Conservation (phyloP, 2,329 filamentous ascomycete species). For the Diaporthe capsici region DNA sequence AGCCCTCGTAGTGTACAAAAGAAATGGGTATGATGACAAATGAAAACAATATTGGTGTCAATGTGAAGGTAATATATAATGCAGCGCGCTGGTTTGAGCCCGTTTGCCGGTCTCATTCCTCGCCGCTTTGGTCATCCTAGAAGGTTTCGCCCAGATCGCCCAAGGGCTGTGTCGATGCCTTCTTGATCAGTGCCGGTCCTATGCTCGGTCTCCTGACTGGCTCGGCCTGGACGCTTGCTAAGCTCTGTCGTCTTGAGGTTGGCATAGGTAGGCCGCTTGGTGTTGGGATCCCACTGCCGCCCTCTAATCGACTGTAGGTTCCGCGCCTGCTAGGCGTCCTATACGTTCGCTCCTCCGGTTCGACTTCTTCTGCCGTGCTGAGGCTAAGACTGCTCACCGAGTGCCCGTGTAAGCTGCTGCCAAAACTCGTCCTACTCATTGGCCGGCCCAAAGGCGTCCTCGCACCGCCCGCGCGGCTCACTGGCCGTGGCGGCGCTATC, state of each 20-base stretch:
- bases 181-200: slow-evolving; percentile 34
- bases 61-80: slow-evolving; percentile 33
- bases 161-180: slow-evolving; percentile 55
- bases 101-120: slow-evolving; percentile 7
- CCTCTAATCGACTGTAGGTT: slow-evolving; percentile 65
- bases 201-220: slow-evolving; percentile 38
- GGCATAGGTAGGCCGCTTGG: slow-evolving; percentile 65
- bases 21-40: slow-evolving; percentile 43
- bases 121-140: slow-evolving; percentile 48
- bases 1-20: slow-evolving; percentile 41
- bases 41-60: slow-evolving; percentile 40
- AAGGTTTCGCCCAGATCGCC: slow-evolving; percentile 70
- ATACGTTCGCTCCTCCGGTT: slow-evolving; percentile 51
- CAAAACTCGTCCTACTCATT: slow-evolving; percentile 74
- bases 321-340: slow-evolving; percentile 70
- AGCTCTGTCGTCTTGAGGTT: slow-evolving; percentile 59
- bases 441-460: slow-evolving; percentile 79
- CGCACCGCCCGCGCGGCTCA: slow-evolving; percentile 72
- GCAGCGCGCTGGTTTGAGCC: background rate
- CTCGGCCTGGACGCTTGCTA: slow-evolving; percentile 38
- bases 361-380: slow-evolving; percentile 66
- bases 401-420: slow-evolving; percentile 72
- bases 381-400: slow-evolving; percentile 67
- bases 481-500: slow-evolving; percentile 69
- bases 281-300: slow-evolving; percentile 56